Evolutionary conservation across 331 rosid species (phyloP), one percentile per base, ranked within the genome.

Genomic region (Acacia concinna): DNA sequence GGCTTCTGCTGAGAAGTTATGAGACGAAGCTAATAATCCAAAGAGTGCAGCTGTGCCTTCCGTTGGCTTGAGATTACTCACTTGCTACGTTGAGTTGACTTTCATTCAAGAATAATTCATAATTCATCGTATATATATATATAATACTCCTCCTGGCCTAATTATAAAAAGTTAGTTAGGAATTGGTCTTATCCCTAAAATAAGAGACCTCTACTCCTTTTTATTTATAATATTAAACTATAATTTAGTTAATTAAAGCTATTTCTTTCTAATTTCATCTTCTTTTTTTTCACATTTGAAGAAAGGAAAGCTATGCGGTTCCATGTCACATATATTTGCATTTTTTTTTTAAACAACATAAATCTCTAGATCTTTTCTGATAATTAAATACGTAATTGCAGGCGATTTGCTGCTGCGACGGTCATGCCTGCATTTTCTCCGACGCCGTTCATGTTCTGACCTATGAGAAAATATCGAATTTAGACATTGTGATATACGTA

Each of bases 401-500:
- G 97, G 89, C 86, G 79, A 82, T 37, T 37, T 17, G 43, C 81
- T 2, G 31, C 60, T 13, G 71, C 87, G 46, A 44, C 81, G 11
- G 62, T 84, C 23, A 74, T 90, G 75, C 94, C 93, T 14, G 78
- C 86, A 3, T 92, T 90, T 71, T 78, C 91, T 71, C 90, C 94
- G 12, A 84, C 90, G 18, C 93, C 97, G 13, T 90, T 92, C 79
- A 79, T 90, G 87, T 88, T 90, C 76, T 90, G 89, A 92, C 41
- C 2, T 8, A 2, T 38, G 30, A 66, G 41, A 38, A 38, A 6
- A 38, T 38, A 37, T 25, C 40, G 25, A 44, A 62, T 21, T 21
- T 31, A 31, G 41, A 59, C 62, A n/a, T n/a, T n/a, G n/a, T 51
- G 1, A 20, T n/a, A 51, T 51, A 17, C n/a, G 6, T 20, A 49